Evolutionary conservation across 768 basidiomycete genomes (phyloP).

Genomic region (Rhodotorula graminis): DNA sequence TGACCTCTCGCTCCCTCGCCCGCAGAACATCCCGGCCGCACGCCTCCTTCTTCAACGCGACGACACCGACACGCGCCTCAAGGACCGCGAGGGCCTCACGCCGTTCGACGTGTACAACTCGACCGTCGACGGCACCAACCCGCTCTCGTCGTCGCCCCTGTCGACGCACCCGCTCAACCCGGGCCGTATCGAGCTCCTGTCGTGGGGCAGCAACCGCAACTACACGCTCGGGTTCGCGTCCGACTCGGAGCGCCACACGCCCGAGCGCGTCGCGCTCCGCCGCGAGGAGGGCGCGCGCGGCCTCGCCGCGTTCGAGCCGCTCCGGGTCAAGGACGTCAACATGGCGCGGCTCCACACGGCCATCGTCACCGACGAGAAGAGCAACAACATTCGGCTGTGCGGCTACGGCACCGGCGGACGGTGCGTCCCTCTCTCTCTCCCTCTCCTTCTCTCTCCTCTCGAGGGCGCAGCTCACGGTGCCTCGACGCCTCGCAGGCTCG

Average conservation of each 20-base stretch:
- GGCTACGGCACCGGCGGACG: constrained; percentile 86
- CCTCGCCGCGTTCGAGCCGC: constrained; percentile 58
- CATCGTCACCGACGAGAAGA: constrained; percentile 63
- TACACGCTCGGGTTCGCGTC: constrained; percentile 82
- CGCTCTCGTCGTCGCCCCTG: constrained; percentile 43
- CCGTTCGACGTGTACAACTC: constrained; percentile 91
- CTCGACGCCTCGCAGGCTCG: constrained; percentile 55
- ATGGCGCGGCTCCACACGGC: constrained; percentile 90
- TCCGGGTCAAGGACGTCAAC: constrained; percentile 61
- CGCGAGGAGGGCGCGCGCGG: constrained; percentile 35
- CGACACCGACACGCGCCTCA: constrained; percentile 67
- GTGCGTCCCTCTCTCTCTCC: constrained; percentile 47
- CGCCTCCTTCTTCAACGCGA: constrained; percentile 67
- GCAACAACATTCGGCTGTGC: constrained; percentile 73
- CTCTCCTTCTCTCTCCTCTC: too few relatives aligned
- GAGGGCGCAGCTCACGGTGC: not conserved
- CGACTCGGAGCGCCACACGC: constrained; percentile 66
- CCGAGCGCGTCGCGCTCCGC: constrained; percentile 65
- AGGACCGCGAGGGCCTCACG: constrained; percentile 83
- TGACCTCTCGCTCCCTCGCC: not conserved
- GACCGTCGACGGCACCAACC: constrained; percentile 70
- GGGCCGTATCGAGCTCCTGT: constrained; percentile 60
- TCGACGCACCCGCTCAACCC: constrained; percentile 30
- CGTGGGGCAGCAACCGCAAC: constrained; percentile 86
- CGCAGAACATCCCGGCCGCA: constrained; percentile 50